A percentile compares a stretch with the other conserved stretches of the same genome.
Conservation (phyloP, 73 alveolate species). For the Effrenium voratum region DNA sequence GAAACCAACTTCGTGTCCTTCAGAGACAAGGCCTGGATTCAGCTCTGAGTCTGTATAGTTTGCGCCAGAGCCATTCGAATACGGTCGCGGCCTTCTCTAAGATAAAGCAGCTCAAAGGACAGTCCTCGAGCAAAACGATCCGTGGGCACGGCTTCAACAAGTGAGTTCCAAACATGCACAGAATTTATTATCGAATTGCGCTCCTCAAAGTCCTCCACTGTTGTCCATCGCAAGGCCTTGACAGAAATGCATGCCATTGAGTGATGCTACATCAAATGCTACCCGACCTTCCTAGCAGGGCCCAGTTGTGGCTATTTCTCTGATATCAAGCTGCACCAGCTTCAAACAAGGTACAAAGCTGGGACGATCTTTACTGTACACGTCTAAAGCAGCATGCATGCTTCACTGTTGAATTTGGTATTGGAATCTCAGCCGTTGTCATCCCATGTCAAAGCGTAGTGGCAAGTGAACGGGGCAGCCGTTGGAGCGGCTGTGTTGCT, state of each 20-base stretch:
- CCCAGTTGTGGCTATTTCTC: no score
- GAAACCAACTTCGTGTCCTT: conserved; percentile 44
- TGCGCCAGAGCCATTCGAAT: background rate
- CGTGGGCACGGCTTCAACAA: background rate
- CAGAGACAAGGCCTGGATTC: conserved; percentile 42
- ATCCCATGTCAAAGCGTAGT: conserved; percentile 74
- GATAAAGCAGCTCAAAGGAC: conserved; percentile 85
- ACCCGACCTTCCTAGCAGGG: no score
- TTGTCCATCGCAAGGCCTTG: conserved; percentile 78
- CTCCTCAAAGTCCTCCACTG: conserved; percentile 84
- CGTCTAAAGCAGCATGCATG: background rate
- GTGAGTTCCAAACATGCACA: background rate
- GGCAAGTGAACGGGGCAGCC: conserved; percentile 14
- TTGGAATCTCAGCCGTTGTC: conserved; percentile 73
- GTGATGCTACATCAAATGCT: no score
- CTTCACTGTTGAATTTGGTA: background rate
- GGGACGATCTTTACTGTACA: conserved; percentile 75
- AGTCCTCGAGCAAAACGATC: conserved; percentile 1
- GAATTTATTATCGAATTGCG: background rate
- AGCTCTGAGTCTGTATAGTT: background rate
- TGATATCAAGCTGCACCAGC: background rate
- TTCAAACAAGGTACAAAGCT: conserved; percentile 1
- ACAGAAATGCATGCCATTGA: no score
- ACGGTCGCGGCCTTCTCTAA: conserved; percentile 36
- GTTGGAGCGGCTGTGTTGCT: no score